These are phyloP conservation scores for Ophiostoma novo-ulmi DNA, from an alignment of 2,329 filamentous ascomycete species.

Conservation along the genomic window DNA sequence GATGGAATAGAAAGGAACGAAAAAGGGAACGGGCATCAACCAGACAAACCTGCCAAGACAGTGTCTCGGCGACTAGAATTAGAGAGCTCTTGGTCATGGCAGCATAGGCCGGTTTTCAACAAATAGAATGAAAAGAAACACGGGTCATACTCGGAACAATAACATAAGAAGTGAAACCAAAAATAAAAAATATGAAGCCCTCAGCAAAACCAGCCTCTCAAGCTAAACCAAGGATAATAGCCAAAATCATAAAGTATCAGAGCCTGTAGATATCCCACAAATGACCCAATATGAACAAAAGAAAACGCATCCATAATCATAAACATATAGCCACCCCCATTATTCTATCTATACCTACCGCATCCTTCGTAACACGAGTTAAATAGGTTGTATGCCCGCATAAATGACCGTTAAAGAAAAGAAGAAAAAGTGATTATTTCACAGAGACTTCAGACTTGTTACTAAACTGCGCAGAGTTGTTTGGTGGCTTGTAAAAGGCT, in stretches of 20 bases:
- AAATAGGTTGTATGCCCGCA: too few species aligned
- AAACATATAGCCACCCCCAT: background rate
- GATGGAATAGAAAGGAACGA: constrained; percentile 2
- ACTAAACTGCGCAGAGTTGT: constrained; percentile 29
- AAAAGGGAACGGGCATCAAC: background rate
- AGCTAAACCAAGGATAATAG: background rate
- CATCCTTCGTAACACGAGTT: background rate
- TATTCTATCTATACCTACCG: background rate
- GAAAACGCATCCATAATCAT: background rate
- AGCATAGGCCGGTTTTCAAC: background rate
- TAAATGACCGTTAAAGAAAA: background rate
- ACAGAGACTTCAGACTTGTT: background rate
- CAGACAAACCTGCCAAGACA: background rate
- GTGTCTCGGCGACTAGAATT: background rate
- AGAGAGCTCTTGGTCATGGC: background rate
- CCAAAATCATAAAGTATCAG: background rate
- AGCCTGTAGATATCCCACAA: background rate
- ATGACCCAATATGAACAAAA: background rate
- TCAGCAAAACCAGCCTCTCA: too few species aligned
- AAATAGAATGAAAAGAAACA: background rate
- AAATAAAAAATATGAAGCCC: background rate
- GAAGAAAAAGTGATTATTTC: background rate
- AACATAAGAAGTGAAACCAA: background rate
- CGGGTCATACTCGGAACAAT: background rate
- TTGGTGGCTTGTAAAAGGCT: constrained; percentile 71